Base-by-base conservation (phyloP, 768 basidiomycete species). In the Dictyophora rubrovolvata region DNA sequence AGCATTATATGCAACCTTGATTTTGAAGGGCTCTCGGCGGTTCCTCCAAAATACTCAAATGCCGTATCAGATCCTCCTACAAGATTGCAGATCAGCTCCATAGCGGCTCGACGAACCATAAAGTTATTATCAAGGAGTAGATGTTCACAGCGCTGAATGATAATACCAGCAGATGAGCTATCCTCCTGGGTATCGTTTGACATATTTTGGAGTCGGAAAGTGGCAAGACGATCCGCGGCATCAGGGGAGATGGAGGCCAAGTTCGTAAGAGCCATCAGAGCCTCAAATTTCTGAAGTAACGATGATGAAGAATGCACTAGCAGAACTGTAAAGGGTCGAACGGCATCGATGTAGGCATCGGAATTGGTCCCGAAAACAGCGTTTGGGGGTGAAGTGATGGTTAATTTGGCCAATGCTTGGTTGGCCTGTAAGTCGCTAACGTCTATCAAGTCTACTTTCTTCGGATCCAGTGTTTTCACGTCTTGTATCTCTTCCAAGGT, bases 221-320 rank as follows among this genome's bases (percentile, higher is more conserved):
- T 22, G 1, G 84, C 85, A 52, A 96, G 80, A 50, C 86, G 81
- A 18, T 79, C 74, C 2, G 89, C 84, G 9, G 85, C 69, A 33
- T 82, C 79, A 0, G 83, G 73, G 53, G 80, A 81, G 54, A 89
- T 79, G 17, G 93, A 93, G 0, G 95, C 85, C 48, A 98, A 73
- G 69, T 99, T 99, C 8, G 96, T 99, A 55, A 99, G 77, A 1
- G 93, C 94, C 95, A 98, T 97, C 65, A 94, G 76, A 3, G 85
- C 84, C 70, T 99, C 96, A 66, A 99, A 99, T 46, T 80, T 80
- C 67, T 96, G 92, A 6, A 98, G 74, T 35, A 88, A 79, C 50
- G 73, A 84, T 9, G 90, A 80, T 0, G 81, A 77, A 1, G 82
- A 72, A 66, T 87, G 83, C 46, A 82, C 79, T 36, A 98, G 75